These are phyloP conservation scores for Crucihimalaya himalaica DNA, from an alignment of 345 rosid species.

Conservation along the genomic window DNA sequence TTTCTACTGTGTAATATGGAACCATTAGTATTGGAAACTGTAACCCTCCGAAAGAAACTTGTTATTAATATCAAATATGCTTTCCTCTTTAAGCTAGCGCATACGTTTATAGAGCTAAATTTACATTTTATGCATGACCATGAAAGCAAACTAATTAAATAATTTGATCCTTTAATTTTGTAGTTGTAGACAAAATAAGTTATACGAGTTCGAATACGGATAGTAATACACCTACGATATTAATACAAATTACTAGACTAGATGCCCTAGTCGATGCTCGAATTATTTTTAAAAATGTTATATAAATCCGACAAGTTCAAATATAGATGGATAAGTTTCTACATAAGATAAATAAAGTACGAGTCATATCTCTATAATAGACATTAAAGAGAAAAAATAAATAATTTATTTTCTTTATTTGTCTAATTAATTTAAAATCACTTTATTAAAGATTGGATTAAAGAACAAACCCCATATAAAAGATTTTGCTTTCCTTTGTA, in stretches of 20 bases:
- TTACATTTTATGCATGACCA: neutral
- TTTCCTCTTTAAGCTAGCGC: neutral
- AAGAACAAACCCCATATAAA: constrained; percentile 40
- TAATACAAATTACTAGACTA: neutral
- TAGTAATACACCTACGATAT: neutral
- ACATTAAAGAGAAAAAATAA: constrained; percentile 16
- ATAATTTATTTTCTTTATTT: constrained; percentile 30
- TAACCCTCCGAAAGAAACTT: constrained; percentile 15
- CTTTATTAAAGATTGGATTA: constrained; percentile 51
- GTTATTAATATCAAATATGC: neutral
- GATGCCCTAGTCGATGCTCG: neutral
- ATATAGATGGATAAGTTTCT: constrained; percentile 36
- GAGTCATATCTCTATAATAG: constrained; percentile 27
- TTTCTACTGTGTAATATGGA: constrained; percentile 9
- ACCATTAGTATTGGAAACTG: constrained; percentile 9
- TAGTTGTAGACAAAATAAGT: neutral
- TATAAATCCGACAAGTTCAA: constrained; percentile 17
- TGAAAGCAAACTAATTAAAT: constrained; percentile 1
- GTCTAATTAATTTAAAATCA: constrained; percentile 42
- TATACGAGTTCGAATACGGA: neutral
- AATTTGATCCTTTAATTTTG: too few species aligned
- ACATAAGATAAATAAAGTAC: constrained; percentile 38
- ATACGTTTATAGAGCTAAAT: neutral
- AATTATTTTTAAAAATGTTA: neutral
- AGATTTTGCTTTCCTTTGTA: constrained; percentile 43